phyloP scores from a whole-genome alignment of 2,329 filamentous ascomycete genomes.

The Apiospora marii region DNA sequence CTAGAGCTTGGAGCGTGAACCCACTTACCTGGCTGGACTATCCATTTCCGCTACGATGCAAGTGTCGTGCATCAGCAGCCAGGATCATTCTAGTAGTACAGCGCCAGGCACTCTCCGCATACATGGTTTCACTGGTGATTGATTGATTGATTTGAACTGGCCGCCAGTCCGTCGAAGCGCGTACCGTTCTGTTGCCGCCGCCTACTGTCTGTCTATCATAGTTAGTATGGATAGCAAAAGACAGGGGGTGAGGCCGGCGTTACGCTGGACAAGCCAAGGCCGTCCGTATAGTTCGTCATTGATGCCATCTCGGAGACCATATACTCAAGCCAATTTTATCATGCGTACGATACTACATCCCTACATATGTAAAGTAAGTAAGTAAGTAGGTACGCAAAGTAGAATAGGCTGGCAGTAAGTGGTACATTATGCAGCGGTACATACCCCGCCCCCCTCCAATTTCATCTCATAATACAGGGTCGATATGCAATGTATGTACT shows the following conservation, averaged over 20 bases:
- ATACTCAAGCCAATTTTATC: neutral
- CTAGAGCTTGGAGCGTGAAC: neutral
- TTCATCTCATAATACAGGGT: slow-evolving; percentile 4
- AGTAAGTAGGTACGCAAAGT: neutral
- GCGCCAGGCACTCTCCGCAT: slow-evolving; percentile 20
- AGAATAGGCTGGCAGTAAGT: neutral
- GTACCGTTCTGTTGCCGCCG: neutral
- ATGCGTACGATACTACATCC: neutral
- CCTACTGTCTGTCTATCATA: neutral
- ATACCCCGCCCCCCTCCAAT: slow-evolving; percentile 11
- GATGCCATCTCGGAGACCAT: slow-evolving; percentile 1
- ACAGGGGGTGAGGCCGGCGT: neutral
- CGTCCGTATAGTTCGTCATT: slow-evolving; percentile 2
- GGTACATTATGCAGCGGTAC: slow-evolving; percentile 2
- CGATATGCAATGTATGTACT: slow-evolving; percentile 2
- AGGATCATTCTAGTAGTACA: slow-evolving; percentile 15
- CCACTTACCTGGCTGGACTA: slow-evolving; percentile 20
- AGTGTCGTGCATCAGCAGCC: slow-evolving; percentile 20
- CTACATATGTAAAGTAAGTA: neutral
- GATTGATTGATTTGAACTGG: neutral
- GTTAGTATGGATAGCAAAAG: neutral
- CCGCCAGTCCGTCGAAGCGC: neutral
- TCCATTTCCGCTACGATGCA: slow-evolving; percentile 19
- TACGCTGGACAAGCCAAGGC: neutral
- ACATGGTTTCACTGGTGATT: slow-evolving; percentile 7